phyloP scores from a whole-genome alignment of 805 yeast genomes.

The Yarrowia divulgata region DNA sequence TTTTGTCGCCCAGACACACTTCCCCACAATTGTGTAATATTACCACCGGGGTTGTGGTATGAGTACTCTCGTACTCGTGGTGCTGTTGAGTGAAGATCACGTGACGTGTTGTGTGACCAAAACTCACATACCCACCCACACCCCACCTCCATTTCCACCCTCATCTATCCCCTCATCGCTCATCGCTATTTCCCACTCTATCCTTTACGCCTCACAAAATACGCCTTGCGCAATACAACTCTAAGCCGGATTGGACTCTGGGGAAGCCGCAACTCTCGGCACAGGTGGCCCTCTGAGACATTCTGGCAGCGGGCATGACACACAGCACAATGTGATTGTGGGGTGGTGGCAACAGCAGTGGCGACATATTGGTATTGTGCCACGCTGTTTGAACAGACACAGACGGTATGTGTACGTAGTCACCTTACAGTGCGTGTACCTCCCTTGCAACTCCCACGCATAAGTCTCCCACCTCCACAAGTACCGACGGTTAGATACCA shows the following conservation, averaged over 20 bases:
- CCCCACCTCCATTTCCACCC: too few relatives aligned
- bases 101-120: too few relatives aligned
- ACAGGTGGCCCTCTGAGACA: constrained; percentile 21
- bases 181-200: neutral
- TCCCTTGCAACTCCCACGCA: neutral
- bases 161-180: neutral
- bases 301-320: too few relatives aligned
- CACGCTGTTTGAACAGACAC: too few relatives aligned
- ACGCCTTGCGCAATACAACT: constrained; percentile 34
- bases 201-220: neutral
- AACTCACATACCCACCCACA: too few relatives aligned
- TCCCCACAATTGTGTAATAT: constrained; percentile 6
- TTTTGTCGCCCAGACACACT: neutral
- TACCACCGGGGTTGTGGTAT: too few relatives aligned
- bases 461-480: constrained; percentile 2
- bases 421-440: too few relatives aligned
- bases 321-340: constrained; percentile 21
- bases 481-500: too few relatives aligned
- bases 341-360: neutral
- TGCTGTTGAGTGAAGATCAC: too few relatives aligned
- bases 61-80: too few relatives aligned
- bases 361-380: too few relatives aligned
- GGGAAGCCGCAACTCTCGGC: constrained; percentile 39
- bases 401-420: too few relatives aligned
- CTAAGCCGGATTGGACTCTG: constrained; percentile 28